Evolutionary conservation across 176 grass and related monocot genomes (phyloP).

Genomic region (Guadua angustifolia): DNA sequence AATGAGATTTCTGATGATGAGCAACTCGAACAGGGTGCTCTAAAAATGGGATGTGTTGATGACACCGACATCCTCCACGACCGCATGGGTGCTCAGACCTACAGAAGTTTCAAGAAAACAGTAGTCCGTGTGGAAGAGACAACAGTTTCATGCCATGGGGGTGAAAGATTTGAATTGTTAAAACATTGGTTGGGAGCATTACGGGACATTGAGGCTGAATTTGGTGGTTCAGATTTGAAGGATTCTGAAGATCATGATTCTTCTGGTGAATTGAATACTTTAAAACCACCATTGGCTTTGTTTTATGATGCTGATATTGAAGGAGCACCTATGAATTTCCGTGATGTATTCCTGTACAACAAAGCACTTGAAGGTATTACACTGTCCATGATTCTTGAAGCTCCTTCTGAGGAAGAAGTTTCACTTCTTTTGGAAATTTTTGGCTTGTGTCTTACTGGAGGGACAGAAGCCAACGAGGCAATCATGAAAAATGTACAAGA

Average conservation of each 20-base stretch:
- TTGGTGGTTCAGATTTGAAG: slow-evolving; percentile 47
- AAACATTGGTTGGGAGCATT: slow-evolving; percentile 79
- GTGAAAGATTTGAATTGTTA: slow-evolving; percentile 77
- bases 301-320: slow-evolving; percentile 88
- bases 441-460: no score
- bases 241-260: slow-evolving; percentile 45
- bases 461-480: no score
- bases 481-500: no score
- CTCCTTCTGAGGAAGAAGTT: no score
- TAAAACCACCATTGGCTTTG: slow-evolving; percentile 65
- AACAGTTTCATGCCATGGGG: slow-evolving; percentile 75
- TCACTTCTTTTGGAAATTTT: no score
- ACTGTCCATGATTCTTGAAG: slow-evolving; percentile 83
- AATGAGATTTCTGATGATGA: no score
- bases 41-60: no score
- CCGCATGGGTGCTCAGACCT: no score
- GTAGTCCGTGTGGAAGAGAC: slow-evolving; percentile 78
- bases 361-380: slow-evolving; percentile 97
- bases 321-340: slow-evolving; percentile 84
- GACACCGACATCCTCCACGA: no score
- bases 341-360: slow-evolving; percentile 89
- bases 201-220: slow-evolving; percentile 71
- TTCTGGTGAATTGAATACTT: slow-evolving; percentile 50
- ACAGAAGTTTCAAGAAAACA: slow-evolving; percentile 83
- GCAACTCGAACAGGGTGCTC: no score